Conservation (phyloP, 176 grass and related monocot genomes). For the Urochloa ruziziensis region DNA sequence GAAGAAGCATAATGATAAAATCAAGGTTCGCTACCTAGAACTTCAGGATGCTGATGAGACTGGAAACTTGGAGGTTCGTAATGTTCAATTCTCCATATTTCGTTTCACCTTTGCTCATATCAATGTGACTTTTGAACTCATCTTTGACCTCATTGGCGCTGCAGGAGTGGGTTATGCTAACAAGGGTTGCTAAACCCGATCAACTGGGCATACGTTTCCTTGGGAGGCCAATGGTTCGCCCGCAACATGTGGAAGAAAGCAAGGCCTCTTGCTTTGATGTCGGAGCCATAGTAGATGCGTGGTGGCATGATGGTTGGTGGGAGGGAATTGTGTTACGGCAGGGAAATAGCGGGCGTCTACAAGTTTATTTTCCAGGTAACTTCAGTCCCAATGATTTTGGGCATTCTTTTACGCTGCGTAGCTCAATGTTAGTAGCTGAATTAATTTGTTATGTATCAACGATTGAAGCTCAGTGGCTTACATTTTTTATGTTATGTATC, state of each 20-base stretch:
- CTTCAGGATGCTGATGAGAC: slow-evolving; percentile 76
- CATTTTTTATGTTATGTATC: neutral
- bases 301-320: slow-evolving; percentile 95
- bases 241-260: slow-evolving; percentile 15
- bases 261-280: slow-evolving; percentile 31
- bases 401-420: neutral
- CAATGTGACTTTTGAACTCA: neutral
- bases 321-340: slow-evolving; percentile 70
- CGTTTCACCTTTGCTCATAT: neutral
- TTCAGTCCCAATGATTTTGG: neutral
- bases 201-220: slow-evolving; percentile 47
- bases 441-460: too few species aligned
- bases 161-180: slow-evolving; percentile 77
- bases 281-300: slow-evolving; percentile 78
- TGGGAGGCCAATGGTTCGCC: slow-evolving; percentile 69
- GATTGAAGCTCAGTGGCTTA: slow-evolving; percentile 9
- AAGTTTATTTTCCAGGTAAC: slow-evolving; percentile 94
- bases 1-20: slow-evolving; percentile 66
- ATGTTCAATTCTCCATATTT: neutral
- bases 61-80: slow-evolving; percentile 70
- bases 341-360: slow-evolving; percentile 35
- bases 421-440: neutral
- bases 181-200: slow-evolving; percentile 63
- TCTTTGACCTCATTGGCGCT: slow-evolving; percentile 3
- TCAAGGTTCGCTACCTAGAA: slow-evolving; percentile 79